Evolutionary conservation across 2,329 filamentous ascomycete species (phyloP).

Genomic region (Thelonectria rubi): DNA sequence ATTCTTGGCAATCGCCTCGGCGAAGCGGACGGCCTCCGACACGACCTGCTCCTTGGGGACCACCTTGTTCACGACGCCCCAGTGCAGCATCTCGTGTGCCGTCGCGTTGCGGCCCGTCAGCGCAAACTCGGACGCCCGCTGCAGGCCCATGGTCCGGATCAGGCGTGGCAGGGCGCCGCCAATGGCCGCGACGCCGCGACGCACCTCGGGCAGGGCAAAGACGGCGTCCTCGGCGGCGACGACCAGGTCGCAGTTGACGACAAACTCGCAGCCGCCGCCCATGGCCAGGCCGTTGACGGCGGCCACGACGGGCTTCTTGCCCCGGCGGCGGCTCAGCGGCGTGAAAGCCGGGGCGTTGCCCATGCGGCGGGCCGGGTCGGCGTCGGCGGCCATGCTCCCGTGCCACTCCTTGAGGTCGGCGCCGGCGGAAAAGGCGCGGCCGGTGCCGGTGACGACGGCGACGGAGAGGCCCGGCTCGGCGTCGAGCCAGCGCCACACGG

Average conservation of each 20-base stretch:
- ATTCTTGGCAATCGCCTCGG: conserved; percentile 66
- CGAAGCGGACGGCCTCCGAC: conserved; percentile 65
- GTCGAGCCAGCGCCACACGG: conserved; percentile 63
- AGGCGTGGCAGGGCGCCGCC: conserved; percentile 62
- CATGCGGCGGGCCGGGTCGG: conserved; percentile 28
- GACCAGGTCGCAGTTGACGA: conserved; percentile 63
- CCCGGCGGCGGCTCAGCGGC: conserved; percentile 63
- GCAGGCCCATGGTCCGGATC: conserved; percentile 56
- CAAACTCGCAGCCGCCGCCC: conserved; percentile 67
- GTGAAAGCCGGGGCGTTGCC: conserved; percentile 48
- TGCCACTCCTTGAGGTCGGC: conserved; percentile 62
- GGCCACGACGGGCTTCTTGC: conserved; percentile 69
- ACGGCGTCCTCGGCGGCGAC: conserved; percentile 60
- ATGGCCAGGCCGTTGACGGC: conserved; percentile 67
- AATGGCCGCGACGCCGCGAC: conserved; percentile 62
- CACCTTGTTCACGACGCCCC: conserved; percentile 36
- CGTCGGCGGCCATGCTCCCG: conserved; percentile 29
- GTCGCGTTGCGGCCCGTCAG: conserved; percentile 56
- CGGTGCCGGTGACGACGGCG: conserved; percentile 60
- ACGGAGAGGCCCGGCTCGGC: conserved; percentile 57
- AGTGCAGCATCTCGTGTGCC: conserved; percentile 49
- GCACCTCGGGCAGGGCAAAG: conserved; percentile 63
- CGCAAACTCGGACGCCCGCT: conserved; percentile 59
- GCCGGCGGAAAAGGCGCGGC: conserved; percentile 63
- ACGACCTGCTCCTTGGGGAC: conserved; percentile 51